Evolutionary conservation across 345 rosid species (phyloP).

Genomic region (Salix exigua): DNA sequence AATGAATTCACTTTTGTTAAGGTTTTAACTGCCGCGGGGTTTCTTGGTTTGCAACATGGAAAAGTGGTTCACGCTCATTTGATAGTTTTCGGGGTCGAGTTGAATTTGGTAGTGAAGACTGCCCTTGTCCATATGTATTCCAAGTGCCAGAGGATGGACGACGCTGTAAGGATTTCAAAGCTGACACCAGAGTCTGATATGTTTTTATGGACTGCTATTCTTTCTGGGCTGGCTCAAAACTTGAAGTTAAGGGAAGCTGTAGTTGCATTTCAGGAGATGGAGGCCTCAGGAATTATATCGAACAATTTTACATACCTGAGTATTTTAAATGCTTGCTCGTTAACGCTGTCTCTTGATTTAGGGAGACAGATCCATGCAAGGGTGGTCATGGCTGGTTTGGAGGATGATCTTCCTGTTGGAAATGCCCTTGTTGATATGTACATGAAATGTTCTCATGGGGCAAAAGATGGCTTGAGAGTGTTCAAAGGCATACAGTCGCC

Average conservation of each 20-base stretch:
- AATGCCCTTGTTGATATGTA: conserved; percentile 69
- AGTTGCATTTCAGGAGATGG: conserved; percentile 49
- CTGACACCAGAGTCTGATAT: conserved; percentile 44
- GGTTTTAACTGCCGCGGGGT: conserved; percentile 46
- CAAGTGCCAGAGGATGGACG: conserved; percentile 40
- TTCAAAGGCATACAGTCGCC: conserved; percentile 44
- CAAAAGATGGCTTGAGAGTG: conserved; percentile 40
- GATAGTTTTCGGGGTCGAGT: conserved; percentile 36
- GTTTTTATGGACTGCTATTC: conserved; percentile 48
- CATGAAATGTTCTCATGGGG: conserved; percentile 45
- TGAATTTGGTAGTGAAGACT: conserved; percentile 63
- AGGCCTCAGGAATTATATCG: conserved; percentile 34
- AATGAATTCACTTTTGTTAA: conserved; percentile 59
- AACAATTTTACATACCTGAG: conserved; percentile 43
- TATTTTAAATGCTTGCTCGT: conserved; percentile 42
- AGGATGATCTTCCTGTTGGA: conserved; percentile 47
- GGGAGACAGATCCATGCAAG: conserved; percentile 61
- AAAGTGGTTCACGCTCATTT: conserved; percentile 52
- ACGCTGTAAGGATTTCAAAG: conserved; percentile 43
- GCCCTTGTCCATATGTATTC: conserved; percentile 60
- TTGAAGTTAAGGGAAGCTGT: conserved; percentile 42
- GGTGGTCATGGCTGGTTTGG: conserved; percentile 42
- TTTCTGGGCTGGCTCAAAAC: conserved; percentile 51
- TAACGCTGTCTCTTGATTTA: conserved; percentile 33
- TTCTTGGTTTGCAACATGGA: conserved; percentile 43